These are phyloP conservation scores for Phialophora tarda DNA, from an alignment of 2,329 filamentous ascomycete genomes.

Conservation along the genomic window DNA sequence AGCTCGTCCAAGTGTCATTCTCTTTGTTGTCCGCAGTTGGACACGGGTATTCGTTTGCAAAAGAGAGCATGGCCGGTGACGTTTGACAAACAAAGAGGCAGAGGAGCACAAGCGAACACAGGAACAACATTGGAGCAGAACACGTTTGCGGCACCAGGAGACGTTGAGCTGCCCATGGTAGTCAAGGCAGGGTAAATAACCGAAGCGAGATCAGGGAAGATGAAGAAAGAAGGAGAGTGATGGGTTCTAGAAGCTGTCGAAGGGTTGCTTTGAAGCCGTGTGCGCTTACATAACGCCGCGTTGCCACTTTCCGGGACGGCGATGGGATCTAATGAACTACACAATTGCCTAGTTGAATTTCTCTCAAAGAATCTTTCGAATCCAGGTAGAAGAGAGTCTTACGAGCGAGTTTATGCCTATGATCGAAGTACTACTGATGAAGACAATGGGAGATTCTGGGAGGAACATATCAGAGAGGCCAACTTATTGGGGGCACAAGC, in stretches of 20 bases:
- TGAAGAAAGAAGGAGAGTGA: too few relatives aligned
- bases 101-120: not conserved
- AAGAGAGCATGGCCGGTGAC: not conserved
- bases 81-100: slow-evolving; percentile 1
- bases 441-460: too few relatives aligned
- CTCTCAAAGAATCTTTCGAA: too few relatives aligned
- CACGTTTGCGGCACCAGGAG: not conserved
- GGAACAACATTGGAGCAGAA: not conserved
- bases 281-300: too few relatives aligned
- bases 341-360: too few relatives aligned
- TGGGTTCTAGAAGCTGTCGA: not conserved
- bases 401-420: too few relatives aligned
- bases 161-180: not conserved
- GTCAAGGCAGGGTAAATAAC: not conserved
- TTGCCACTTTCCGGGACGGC: too few relatives aligned
- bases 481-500: not conserved
- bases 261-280: not conserved
- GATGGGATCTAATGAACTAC: too few relatives aligned
- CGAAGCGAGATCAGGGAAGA: not conserved
- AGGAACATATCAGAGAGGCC: too few relatives aligned
- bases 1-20: not conserved
- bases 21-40: not conserved
- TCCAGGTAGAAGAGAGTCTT: too few relatives aligned
- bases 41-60: not conserved
- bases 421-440: too few relatives aligned